Conservation (phyloP, 2,329 filamentous ascomycete species). For the Boeremia lycopersici region DNA sequence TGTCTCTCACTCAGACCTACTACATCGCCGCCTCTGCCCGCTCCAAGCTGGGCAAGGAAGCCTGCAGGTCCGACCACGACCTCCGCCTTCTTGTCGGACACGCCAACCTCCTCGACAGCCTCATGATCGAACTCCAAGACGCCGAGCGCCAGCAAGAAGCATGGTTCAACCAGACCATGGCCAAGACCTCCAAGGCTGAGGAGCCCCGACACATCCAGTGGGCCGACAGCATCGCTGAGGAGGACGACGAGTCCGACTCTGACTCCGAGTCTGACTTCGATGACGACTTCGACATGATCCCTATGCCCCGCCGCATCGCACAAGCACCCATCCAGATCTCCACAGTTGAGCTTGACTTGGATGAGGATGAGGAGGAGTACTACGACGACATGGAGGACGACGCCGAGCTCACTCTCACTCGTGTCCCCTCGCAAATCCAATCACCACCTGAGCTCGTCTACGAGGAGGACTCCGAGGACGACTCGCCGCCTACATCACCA, state of each 20-base stretch:
- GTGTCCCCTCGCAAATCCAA: slow-evolving; percentile 51
- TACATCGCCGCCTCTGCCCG: slow-evolving; percentile 96
- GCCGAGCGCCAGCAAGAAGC: slow-evolving; percentile 94
- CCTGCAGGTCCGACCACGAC: slow-evolving; percentile 89
- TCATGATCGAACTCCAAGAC: slow-evolving; percentile 91
- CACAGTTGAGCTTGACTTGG: slow-evolving; percentile 50
- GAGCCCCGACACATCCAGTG: slow-evolving; percentile 80
- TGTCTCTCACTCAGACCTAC: slow-evolving; percentile 98
- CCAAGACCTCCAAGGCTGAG: slow-evolving; percentile 68
- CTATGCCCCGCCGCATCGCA: slow-evolving; percentile 48
- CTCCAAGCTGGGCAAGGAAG: slow-evolving; percentile 93
- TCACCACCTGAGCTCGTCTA: slow-evolving; percentile 58
- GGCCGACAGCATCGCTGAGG: slow-evolving; percentile 79
- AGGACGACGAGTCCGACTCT: slow-evolving; percentile 66
- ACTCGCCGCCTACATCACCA: slow-evolving; percentile 55
- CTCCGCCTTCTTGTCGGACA: slow-evolving; percentile 94
- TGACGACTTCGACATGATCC: slow-evolving; percentile 55
- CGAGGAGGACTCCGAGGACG: slow-evolving; percentile 57
- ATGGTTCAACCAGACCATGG: slow-evolving; percentile 97
- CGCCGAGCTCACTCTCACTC: slow-evolving; percentile 53
- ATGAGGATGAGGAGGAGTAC: slow-evolving; percentile 51
- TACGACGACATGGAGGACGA: slow-evolving; percentile 56
- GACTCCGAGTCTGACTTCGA: slow-evolving; percentile 62
- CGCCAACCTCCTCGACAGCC: slow-evolving; percentile 93
- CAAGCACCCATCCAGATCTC: slow-evolving; percentile 52